Conservation (phyloP, 2,329 filamentous ascomycete species). For the Colletotrichum musae region DNA sequence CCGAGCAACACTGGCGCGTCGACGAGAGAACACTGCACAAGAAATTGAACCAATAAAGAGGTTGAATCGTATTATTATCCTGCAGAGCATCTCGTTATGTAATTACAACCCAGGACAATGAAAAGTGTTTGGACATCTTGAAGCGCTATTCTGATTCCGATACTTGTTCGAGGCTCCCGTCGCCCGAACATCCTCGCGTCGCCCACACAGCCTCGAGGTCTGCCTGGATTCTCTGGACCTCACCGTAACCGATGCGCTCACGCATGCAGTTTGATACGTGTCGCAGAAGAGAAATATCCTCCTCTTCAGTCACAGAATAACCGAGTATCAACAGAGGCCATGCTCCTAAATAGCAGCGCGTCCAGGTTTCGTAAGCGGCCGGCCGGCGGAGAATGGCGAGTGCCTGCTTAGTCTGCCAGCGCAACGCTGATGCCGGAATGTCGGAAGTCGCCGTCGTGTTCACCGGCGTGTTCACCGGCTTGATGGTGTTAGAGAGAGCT, state of each 20-base stretch:
- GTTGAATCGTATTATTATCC: too few relatives aligned
- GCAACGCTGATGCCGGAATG: not conserved
- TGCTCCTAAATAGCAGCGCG: not conserved
- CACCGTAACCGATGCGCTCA: constrained; percentile 12
- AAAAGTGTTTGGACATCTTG: too few relatives aligned
- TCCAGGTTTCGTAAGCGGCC: constrained; percentile 6
- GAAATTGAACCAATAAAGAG: too few relatives aligned
- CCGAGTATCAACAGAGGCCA: not conserved
- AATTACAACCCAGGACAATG: too few relatives aligned
- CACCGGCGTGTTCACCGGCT: not conserved
- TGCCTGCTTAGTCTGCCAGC: constrained; percentile 10
- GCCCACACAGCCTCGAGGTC: constrained; percentile 1
- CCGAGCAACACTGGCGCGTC: too few relatives aligned
- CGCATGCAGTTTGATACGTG: not conserved
- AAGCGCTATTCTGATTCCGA: too few relatives aligned
- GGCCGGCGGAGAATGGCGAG: constrained; percentile 4
- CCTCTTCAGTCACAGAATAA: not conserved
- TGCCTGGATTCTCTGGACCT: constrained; percentile 13
- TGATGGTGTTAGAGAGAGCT: not conserved
- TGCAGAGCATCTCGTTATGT: too few relatives aligned
- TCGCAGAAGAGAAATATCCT: not conserved
- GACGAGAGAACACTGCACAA: too few relatives aligned
- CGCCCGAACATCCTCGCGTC: too few relatives aligned
- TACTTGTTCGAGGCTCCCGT: too few relatives aligned
- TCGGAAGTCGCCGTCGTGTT: too few relatives aligned